Evolutionary conservation across 441 rosid genomes (phyloP).

Genomic region (Croton laevigatus): DNA sequence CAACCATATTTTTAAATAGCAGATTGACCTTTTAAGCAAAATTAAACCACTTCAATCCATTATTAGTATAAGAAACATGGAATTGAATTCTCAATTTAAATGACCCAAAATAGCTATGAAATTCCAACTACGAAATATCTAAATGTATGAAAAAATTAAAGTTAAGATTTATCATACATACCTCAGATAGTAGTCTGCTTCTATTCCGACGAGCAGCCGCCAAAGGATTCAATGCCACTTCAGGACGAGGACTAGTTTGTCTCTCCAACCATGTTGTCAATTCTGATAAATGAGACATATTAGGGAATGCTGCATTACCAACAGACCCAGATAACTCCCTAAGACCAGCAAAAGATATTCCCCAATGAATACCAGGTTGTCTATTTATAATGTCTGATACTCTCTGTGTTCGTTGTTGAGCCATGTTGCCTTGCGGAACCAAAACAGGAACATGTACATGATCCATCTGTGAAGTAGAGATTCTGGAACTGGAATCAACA

Average conservation of each 20-base stretch:
- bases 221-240: not conserved
- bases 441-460: slow-evolving; percentile 1
- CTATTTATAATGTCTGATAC: not conserved
- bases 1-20: too few relatives aligned
- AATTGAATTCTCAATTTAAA: too few relatives aligned
- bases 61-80: too few relatives aligned
- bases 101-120: not conserved
- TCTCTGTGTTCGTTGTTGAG: slow-evolving; percentile 5
- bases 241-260: slow-evolving; percentile 8
- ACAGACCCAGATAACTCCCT: slow-evolving; percentile 6
- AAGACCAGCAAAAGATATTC: slow-evolving; percentile 2
- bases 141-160: not conserved
- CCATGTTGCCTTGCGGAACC: slow-evolving; percentile 4
- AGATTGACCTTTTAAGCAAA: too few relatives aligned
- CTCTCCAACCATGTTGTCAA: slow-evolving; percentile 9
- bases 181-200: slow-evolving; percentile 22
- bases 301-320: slow-evolving; percentile 16
- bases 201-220: slow-evolving; percentile 19
- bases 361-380: not conserved
- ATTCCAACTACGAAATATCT: not conserved
- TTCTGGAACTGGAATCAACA: slow-evolving; percentile 7
- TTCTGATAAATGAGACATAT: slow-evolving; percentile 11
- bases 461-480: slow-evolving; percentile 1
- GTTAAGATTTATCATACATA: slow-evolving; percentile 11
- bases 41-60: too few relatives aligned